Base-by-base conservation (phyloP, 805 yeast genomes). In the Metschnikowia colocasiae region DNA sequence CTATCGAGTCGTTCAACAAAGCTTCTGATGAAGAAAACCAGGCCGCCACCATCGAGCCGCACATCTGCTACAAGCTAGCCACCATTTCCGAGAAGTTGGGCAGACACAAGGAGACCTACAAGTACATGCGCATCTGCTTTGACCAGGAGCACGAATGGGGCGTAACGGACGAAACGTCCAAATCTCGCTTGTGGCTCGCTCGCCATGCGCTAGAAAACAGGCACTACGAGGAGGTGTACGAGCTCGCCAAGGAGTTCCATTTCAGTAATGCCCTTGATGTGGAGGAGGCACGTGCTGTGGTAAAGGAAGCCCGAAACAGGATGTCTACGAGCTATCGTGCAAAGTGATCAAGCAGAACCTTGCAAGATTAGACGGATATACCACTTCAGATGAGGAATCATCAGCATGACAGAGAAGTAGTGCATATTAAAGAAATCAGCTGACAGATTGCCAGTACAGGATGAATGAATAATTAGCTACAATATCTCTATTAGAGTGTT, bases 111-210 rank as follows among this genome's bases (percentile, higher is more conserved):
- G 77, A 73, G 41, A 82, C 94, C 2, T 75, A 74, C 35, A 62
- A 67, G 37, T 83, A 79, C 57, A 85, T 87, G 90, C 78, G 77
- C 51, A 59, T 81, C 51, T 82, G 94, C 65, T 66, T 82, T 50
- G 85, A 81, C 35, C 83, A 78, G 49, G 91, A 85, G 50, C 53
- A 62, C 10, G 78, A 77, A 35, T 86, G 84, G 59, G 88, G 84
- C 1, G 75, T 79, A 4, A 80, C 82, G 16, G 90, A 84, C 55
- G 90, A 86, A 53, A 83, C 86, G 0, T 76, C 85, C 8, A 85
- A 83, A 58, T 95, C 97, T 0, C 71, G 94, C 35, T 68, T 91
- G 45, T 91, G 97, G 97, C 67, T 91, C 22, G 95, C 97, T 1
- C 76, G 81, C 43, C 68, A 76, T 53, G 91, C 89, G 39, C 64